These are phyloP conservation scores for Phyllosticta citriasiana DNA, from an alignment of 2,329 filamentous ascomycete species.

Conservation along the genomic window DNA sequence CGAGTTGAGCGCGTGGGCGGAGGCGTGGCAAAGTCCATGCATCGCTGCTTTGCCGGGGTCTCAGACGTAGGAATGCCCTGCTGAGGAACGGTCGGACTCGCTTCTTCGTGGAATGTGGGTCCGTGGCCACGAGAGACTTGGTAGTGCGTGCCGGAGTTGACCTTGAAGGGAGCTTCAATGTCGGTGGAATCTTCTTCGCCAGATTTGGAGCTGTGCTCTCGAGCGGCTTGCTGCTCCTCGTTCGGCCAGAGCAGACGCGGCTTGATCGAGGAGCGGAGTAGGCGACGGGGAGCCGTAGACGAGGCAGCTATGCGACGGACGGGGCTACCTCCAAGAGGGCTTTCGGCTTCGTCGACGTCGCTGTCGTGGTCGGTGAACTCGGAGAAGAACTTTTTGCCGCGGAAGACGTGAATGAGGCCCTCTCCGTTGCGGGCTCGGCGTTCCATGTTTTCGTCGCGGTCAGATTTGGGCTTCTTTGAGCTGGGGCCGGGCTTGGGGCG, in stretches of 20 bases:
- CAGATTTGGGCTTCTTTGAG: slow-evolving; percentile 24
- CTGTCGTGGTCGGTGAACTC: slow-evolving; percentile 39
- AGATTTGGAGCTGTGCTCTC: slow-evolving; percentile 29
- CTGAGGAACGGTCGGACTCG: not conserved
- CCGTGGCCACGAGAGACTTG: slow-evolving; percentile 18
- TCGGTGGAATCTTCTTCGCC: slow-evolving; percentile 52
- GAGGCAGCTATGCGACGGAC: not conserved
- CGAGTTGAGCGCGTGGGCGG: slow-evolving; percentile 52
- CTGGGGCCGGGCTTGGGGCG: slow-evolving; percentile 17
- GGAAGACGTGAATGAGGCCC: slow-evolving; percentile 67
- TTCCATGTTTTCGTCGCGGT: slow-evolving; percentile 50
- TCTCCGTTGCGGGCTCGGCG: slow-evolving; percentile 56
- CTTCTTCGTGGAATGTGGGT: slow-evolving; percentile 13
- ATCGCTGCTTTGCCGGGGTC: slow-evolving; percentile 35
- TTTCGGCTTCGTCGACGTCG: not conserved
- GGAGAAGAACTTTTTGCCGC: slow-evolving; percentile 69
- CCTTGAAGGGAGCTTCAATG: slow-evolving; percentile 30
- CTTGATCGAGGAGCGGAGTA: slow-evolving; percentile 61
- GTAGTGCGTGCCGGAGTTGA: slow-evolving; percentile 4
- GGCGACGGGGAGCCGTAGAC: slow-evolving; percentile 31
- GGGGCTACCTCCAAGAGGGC: not conserved
- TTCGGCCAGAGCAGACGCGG: slow-evolving; percentile 61
- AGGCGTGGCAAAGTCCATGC: slow-evolving; percentile 23
- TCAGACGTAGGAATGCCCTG: slow-evolving; percentile 27
- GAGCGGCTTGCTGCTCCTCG: slow-evolving; percentile 35